Base-by-base conservation (phyloP, 331 rosid species). In the Acacia pycnantha region DNA sequence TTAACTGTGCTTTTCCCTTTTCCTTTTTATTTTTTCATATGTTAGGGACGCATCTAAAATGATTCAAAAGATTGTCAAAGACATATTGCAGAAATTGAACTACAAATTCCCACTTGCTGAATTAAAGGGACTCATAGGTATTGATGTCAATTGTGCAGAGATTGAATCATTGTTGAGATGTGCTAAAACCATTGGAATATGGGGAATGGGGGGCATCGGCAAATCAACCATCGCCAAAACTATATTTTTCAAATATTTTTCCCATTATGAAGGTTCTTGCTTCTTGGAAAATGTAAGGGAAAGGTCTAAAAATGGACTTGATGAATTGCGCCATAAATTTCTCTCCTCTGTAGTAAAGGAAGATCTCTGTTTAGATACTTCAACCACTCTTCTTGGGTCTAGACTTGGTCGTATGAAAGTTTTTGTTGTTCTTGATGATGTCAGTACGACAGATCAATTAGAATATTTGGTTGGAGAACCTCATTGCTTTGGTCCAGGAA, bases 201-300 rank as follows among this genome's bases (percentile, higher is more conserved):
- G 56, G 68, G 82, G 82, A 8, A 78, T 78, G 37, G 81, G 81
- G 33, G 80, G 80, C 6, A 65, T 77, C 0, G 74, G 81, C 8
- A 77, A 68, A 24, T 50, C 82, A 24, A 77, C 72, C 14, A 67
- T 78, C 22, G 68, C 82, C 2, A n/a, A 5, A 50, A 3, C 4
- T 11, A 0, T 68, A 8, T 78, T 78, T 50, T 35, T 2, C 13
- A 78, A 68, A 68, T 10, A n/a, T 24, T 67, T 29, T 78, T 56
- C 21, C 10, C 19, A 50, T 2, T 78, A 31, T 5, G 76, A 78
- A 51, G 43, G 68, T 22, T 78, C 53, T 1, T 37, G 76, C 6
- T 78, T 78, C 37, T 14, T 78, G 43, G 43, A 8, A 51, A 51
- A 67, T 51, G 21, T 78, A 4, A 35, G 82, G 21, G 82, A 68